These are phyloP conservation scores for Phytomonas sp. DNA, from an alignment of 208 protist genomes.

Conservation along the genomic window DNA sequence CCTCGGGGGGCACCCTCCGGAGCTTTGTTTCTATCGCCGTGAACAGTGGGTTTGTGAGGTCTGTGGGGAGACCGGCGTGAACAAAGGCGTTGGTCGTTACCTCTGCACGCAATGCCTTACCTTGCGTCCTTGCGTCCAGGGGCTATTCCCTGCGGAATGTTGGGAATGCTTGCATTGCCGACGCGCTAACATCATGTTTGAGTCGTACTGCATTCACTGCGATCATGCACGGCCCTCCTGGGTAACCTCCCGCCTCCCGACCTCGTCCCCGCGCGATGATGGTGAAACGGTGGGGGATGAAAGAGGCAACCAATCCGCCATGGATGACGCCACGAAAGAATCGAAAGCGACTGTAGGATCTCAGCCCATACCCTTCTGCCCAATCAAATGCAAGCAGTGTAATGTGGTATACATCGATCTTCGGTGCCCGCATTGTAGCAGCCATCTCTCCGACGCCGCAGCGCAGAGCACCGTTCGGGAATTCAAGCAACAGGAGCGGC, in stretches of 20 bases:
- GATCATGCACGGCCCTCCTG: conserved; percentile 12
- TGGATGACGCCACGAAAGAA: conserved; percentile 8
- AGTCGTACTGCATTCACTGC: conserved; percentile 78
- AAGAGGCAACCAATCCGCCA: neutral
- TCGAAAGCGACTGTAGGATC: conserved; percentile 3
- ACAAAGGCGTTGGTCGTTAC: conserved; percentile 70
- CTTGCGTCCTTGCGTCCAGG: conserved; percentile 47
- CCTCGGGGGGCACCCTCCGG: conserved; percentile 48
- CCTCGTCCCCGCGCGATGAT: neutral
- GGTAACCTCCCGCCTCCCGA: neutral
- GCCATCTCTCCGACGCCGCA: conserved; percentile 32
- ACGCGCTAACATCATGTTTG: conserved; percentile 63
- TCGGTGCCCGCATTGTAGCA: conserved; percentile 55
- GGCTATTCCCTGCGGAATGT: conserved; percentile 38
- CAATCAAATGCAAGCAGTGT: conserved; percentile 52
- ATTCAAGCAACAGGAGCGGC: conserved; percentile 13
- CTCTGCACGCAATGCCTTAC: conserved; percentile 59
- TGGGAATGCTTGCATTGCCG: conserved; percentile 59
- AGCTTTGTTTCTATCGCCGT: conserved; percentile 34
- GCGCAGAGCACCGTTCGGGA: conserved; percentile 43
- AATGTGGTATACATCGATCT: conserved; percentile 59
- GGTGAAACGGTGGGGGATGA: neutral
- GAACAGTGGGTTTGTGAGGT: conserved; percentile 47
- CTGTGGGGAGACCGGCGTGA: conserved; percentile 46
- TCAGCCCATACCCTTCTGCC: conserved; percentile 46